Evolutionary conservation across 2,329 filamentous ascomycete genomes (phyloP).

Genomic region (Purpureocillium lavendulum): DNA sequence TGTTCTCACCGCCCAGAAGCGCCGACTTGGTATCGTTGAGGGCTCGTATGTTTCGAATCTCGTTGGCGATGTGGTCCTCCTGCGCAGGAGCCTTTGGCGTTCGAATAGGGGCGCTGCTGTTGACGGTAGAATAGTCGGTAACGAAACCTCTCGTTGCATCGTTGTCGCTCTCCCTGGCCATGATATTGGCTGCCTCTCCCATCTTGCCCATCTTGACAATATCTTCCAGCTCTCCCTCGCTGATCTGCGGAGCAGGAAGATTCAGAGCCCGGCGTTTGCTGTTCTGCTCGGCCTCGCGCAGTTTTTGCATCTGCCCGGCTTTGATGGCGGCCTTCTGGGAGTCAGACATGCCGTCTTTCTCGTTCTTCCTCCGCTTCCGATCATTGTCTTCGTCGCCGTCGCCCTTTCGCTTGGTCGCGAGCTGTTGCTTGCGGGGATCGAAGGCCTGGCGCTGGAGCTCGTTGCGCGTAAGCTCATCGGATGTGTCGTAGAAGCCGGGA

Average conservation of each 20-base stretch:
- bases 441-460: slow-evolving; percentile 78
- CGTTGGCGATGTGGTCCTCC: slow-evolving; percentile 93
- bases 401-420: slow-evolving; percentile 86
- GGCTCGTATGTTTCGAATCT: slow-evolving; percentile 87
- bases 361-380: slow-evolving; percentile 82
- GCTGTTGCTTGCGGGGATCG: slow-evolving; percentile 85
- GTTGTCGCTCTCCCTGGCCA: slow-evolving; percentile 73
- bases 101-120: slow-evolving; percentile 77
- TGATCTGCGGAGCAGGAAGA: slow-evolving; percentile 82
- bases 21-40: slow-evolving; percentile 92
- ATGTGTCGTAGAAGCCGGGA: slow-evolving; percentile 86
- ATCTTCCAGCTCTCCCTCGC: slow-evolving; percentile 87
- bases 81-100: slow-evolving; percentile 87
- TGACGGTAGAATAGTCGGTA: slow-evolving; percentile 76
- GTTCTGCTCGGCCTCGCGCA: slow-evolving; percentile 92
- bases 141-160: slow-evolving; percentile 78
- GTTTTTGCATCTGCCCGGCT: slow-evolving; percentile 88
- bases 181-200: slow-evolving; percentile 72
- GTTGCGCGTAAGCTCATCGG: slow-evolving; percentile 71
- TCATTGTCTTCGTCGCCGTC: slow-evolving; percentile 77
- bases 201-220: slow-evolving; percentile 98
- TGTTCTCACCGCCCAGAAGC: slow-evolving; percentile 87
- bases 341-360: slow-evolving; percentile 71
- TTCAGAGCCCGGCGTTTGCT: slow-evolving; percentile 82
- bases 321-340: slow-evolving; percentile 83